Percentiles rank a stretch among this genome's conserved stretches.
Evolutionary conservation across 306 rosid genomes (phyloP).

Genomic region (Castanea mollissima): DNA sequence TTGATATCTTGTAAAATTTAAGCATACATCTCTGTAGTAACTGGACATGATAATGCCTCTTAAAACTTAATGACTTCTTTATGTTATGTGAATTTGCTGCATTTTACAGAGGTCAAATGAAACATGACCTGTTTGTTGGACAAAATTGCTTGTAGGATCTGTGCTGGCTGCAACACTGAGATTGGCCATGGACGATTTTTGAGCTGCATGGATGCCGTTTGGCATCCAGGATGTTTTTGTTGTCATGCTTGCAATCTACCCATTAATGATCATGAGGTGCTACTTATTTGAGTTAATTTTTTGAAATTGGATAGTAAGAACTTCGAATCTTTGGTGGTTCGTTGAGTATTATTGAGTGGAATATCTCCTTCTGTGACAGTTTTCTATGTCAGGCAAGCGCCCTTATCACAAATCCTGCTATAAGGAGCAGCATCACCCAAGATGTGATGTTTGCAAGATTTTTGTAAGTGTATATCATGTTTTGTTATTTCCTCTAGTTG

Average conservation of each 20-base stretch:
- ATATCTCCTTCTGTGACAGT: slow-evolving; percentile 48
- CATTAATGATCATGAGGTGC: slow-evolving; percentile 86
- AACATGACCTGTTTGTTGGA: slow-evolving; percentile 15
- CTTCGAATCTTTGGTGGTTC: slow-evolving; percentile 3
- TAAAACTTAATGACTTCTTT: not conserved
- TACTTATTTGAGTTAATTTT: slow-evolving; percentile 7
- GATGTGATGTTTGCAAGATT: slow-evolving; percentile 86
- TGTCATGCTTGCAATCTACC: slow-evolving; percentile 80
- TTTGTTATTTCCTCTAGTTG: not conserved
- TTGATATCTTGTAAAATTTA: not conserved
- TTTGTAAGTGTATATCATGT: slow-evolving; percentile 58
- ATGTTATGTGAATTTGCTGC: slow-evolving; percentile 8
- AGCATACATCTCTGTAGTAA: not conserved
- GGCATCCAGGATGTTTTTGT: slow-evolving; percentile 95
- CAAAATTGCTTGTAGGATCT: slow-evolving; percentile 50
- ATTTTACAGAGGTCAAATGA: slow-evolving; percentile 7
- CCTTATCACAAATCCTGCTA: slow-evolving; percentile 92
- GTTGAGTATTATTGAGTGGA: slow-evolving; percentile 16
- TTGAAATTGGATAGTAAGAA: slow-evolving; percentile 13
- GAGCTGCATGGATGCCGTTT: slow-evolving; percentile 73
- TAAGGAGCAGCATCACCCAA: slow-evolving; percentile 87
- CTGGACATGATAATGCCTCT: not conserved
- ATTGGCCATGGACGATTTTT: slow-evolving; percentile 74
- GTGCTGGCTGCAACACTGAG: slow-evolving; percentile 87
- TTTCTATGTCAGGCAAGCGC: slow-evolving; percentile 69